phyloP scores from a whole-genome alignment of 2,329 filamentous ascomycete genomes.

The Mariannaea elegans region DNA sequence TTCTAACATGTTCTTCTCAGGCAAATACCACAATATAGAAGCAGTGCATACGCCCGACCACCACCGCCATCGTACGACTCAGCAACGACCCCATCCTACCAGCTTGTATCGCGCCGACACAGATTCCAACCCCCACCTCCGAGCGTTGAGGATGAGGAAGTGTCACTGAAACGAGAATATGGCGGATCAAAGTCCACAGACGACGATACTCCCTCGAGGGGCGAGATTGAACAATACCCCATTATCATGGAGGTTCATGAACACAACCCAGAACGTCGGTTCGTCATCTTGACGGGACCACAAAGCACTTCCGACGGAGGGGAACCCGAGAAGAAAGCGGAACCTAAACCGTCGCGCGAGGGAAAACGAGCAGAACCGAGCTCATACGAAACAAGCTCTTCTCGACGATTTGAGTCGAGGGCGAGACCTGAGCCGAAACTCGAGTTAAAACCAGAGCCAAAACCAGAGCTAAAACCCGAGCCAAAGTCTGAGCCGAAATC shows the following conservation, averaged over 20 bases:
- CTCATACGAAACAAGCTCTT: constrained; percentile 17
- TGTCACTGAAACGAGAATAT: constrained; percentile 69
- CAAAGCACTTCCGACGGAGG: constrained; percentile 36
- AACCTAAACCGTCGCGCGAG: constrained; percentile 18
- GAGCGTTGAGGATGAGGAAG: constrained; percentile 74
- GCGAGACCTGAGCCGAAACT: not conserved
- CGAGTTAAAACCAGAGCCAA: not conserved
- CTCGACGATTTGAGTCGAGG: constrained; percentile 5
- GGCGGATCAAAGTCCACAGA: constrained; percentile 45
- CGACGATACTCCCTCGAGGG: constrained; percentile 68
- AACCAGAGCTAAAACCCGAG: not conserved
- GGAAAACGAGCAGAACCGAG: constrained; percentile 13
- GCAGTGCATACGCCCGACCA: constrained; percentile 24
- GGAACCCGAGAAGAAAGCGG: constrained; percentile 37
- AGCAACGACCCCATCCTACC: constrained; percentile 26
- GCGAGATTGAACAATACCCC: constrained; percentile 73
- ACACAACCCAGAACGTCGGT: constrained; percentile 70
- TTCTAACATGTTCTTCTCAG: constrained; percentile 30
- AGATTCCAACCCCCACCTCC: constrained; percentile 66
- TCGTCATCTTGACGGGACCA: constrained; percentile 63
- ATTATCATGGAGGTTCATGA: constrained; percentile 71
- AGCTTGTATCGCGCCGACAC: constrained; percentile 27
- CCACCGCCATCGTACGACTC: constrained; percentile 32
- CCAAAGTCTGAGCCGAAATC: not conserved
- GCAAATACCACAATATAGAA: constrained; percentile 29